Evolutionary conservation across 345 rosid species (phyloP).

Genomic region (Adansonia digitata): DNA sequence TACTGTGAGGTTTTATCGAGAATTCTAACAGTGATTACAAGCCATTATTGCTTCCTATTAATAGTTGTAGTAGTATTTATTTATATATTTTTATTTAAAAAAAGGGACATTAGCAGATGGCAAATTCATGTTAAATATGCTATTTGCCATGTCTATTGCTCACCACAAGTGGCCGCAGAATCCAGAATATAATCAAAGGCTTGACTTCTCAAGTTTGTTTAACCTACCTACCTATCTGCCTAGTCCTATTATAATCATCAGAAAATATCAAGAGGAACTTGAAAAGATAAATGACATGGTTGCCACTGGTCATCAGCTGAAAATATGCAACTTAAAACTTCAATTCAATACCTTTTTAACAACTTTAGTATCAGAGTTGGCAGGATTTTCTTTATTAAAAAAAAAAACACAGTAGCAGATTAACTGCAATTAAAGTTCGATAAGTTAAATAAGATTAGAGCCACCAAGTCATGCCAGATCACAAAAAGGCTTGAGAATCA

Average conservation of each 20-base stretch:
- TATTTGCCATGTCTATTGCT: not conserved
- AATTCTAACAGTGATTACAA: not conserved
- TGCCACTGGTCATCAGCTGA: not conserved
- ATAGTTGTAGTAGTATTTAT: too few species aligned
- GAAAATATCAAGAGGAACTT: not conserved
- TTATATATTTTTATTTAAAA: not conserved
- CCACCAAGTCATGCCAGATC: constrained; percentile 24
- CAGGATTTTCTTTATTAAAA: too few species aligned
- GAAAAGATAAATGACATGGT: not conserved
- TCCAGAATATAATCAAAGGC: not conserved
- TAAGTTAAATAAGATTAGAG: constrained; percentile 14
- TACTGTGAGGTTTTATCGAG: not conserved
- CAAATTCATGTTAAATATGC: not conserved
- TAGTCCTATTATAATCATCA: too few species aligned
- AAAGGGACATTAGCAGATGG: not conserved
- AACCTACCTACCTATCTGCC: too few species aligned
- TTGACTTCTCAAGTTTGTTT: too few species aligned
- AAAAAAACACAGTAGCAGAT: constrained; percentile 8
- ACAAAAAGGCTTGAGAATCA: constrained; percentile 16
- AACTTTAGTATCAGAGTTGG: not conserved
- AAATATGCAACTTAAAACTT: not conserved
- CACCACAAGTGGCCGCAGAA: not conserved
- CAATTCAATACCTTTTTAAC: not conserved
- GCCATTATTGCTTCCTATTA: not conserved
- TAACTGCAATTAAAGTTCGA: constrained; percentile 16